Evolutionary conservation across 495 filamentous ascomycete genomes (phyloP).

Genomic region (Lophiostoma macrostomum): DNA sequence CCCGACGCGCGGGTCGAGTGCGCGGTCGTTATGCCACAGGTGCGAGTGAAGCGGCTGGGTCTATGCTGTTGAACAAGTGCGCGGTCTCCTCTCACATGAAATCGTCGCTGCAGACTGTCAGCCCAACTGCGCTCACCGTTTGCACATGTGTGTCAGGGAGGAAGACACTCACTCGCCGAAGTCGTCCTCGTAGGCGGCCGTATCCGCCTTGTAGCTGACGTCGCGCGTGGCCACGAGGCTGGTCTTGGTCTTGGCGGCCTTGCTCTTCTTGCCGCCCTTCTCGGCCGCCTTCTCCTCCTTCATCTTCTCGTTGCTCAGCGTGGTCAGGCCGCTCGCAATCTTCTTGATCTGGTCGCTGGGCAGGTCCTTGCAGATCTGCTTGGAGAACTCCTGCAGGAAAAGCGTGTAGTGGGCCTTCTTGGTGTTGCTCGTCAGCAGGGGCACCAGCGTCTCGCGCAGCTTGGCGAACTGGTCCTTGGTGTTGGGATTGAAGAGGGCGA

Average conservation of each 20-base stretch:
- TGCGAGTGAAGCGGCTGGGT: no score
- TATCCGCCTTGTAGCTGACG: slow-evolving; percentile 60
- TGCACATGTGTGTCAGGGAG: not conserved
- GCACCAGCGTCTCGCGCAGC: slow-evolving; percentile 69
- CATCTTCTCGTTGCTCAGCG: slow-evolving; percentile 95
- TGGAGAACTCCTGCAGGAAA: slow-evolving; percentile 87
- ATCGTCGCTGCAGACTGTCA: slow-evolving; percentile 37
- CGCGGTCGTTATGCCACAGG: no score
- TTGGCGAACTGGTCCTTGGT: slow-evolving; percentile 80
- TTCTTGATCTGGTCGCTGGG: slow-evolving; percentile 93
- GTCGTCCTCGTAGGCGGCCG: slow-evolving; percentile 67
- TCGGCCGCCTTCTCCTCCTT: slow-evolving; percentile 95
- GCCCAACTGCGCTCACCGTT: not conserved
- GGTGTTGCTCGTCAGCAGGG: slow-evolving; percentile 65
- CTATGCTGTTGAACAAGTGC: no score
- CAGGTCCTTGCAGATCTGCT: slow-evolving; percentile 82
- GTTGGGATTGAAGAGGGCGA: slow-evolving; percentile 83
- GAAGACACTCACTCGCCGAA: slow-evolving; percentile 69
- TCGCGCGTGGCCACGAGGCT: slow-evolving; percentile 70
- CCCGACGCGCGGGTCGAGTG: no score
- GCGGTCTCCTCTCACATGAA: slow-evolving; percentile 47
- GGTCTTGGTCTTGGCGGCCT: slow-evolving; percentile 91
- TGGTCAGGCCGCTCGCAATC: slow-evolving; percentile 77
- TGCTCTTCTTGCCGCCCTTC: slow-evolving; percentile 94
- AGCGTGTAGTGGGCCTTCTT: slow-evolving; percentile 89